These are phyloP conservation scores for Exutisphaerella laricina DNA, from an alignment of 2,329 filamentous ascomycete genomes.

Conservation along the genomic window DNA sequence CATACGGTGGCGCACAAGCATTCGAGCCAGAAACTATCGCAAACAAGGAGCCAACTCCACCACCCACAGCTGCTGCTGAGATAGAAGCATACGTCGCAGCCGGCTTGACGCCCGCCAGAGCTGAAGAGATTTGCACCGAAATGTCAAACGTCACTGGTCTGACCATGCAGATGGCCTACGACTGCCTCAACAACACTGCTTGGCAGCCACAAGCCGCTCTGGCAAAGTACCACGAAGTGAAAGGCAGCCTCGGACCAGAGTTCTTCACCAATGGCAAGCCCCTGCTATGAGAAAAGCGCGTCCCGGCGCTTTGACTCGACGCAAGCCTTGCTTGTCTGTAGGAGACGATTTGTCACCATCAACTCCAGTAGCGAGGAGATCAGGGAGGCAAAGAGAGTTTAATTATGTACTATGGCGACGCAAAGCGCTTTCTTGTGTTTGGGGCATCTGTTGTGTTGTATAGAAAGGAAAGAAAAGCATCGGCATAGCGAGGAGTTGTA, in stretches of 20 bases:
- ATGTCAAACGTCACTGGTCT: conserved; percentile 74
- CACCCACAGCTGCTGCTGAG: conserved; percentile 16
- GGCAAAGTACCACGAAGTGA: conserved; percentile 67
- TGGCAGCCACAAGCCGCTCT: conserved; percentile 78
- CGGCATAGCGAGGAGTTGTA: conserved; percentile 3
- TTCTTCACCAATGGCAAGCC: conserved; percentile 33
- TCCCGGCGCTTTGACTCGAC: no score
- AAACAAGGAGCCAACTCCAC: conserved; percentile 36
- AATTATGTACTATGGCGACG: no score
- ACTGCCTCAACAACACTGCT: conserved; percentile 71
- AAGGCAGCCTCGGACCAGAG: conserved; percentile 47
- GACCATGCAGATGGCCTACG: conserved; percentile 68
- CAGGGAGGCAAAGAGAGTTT: no score
- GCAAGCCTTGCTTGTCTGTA: no score
- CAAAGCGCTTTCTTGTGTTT: background rate
- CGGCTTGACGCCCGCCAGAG: conserved; percentile 29
- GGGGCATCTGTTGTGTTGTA: background rate
- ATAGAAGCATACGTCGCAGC: conserved; percentile 23
- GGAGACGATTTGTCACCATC: no score
- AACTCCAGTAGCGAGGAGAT: no score
- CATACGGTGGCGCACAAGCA: conserved; percentile 55
- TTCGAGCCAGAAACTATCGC: conserved; percentile 39
- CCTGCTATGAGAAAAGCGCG: background rate
- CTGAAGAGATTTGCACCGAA: conserved; percentile 58
- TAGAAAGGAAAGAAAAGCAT: background rate